Evolutionary conservation across 176 grass and related monocot genomes (phyloP).

Genomic region (Panicum miliaceum): DNA sequence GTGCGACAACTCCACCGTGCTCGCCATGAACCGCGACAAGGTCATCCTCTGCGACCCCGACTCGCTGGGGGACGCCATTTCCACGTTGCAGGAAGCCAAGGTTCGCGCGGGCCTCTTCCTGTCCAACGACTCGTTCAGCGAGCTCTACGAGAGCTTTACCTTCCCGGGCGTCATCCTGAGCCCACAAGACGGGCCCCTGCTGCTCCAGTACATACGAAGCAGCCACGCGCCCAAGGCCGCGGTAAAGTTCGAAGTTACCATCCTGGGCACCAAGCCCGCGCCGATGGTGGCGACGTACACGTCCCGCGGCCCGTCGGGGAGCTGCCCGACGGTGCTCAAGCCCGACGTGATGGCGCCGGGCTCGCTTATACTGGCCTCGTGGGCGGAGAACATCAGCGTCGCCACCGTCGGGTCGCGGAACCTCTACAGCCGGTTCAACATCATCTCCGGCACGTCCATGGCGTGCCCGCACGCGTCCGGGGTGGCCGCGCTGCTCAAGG

Average conservation of each 20-base stretch:
- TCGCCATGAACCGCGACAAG: conserved; percentile 47
- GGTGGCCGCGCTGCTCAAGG: conserved; percentile 65
- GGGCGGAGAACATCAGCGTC: conserved; percentile 61
- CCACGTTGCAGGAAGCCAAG: conserved; percentile 6
- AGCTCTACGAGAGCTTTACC: conserved; percentile 38
- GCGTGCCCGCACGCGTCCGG: conserved; percentile 76
- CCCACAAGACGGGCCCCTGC: conserved; percentile 41
- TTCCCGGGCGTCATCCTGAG: conserved; percentile 69
- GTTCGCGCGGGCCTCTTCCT: conserved; percentile 56
- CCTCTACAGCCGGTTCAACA: conserved; percentile 62
- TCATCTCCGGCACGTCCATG: conserved; percentile 85
- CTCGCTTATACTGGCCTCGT: conserved; percentile 62
- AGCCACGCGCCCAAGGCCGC: conserved; percentile 49
- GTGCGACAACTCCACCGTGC: conserved; percentile 51
- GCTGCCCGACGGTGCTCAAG: conserved; percentile 70
- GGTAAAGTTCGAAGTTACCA: conserved; percentile 57
- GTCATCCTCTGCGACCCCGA: conserved; percentile 58
- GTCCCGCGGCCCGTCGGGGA: conserved; percentile 69
- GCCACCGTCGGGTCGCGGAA: conserved; percentile 34
- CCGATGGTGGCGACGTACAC: conserved; percentile 63
- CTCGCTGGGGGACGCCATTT: conserved; percentile 29
- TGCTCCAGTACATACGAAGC: conserved; percentile 55
- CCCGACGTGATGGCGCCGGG: conserved; percentile 78
- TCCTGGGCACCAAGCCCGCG: conserved; percentile 47
- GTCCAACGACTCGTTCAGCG: conserved; percentile 43